A percentile compares a stretch with the other conserved stretches of the same genome.
phyloP scores from a whole-genome alignment of 805 yeast genomes.

The Wickerhamomyces sydowiorum region DNA sequence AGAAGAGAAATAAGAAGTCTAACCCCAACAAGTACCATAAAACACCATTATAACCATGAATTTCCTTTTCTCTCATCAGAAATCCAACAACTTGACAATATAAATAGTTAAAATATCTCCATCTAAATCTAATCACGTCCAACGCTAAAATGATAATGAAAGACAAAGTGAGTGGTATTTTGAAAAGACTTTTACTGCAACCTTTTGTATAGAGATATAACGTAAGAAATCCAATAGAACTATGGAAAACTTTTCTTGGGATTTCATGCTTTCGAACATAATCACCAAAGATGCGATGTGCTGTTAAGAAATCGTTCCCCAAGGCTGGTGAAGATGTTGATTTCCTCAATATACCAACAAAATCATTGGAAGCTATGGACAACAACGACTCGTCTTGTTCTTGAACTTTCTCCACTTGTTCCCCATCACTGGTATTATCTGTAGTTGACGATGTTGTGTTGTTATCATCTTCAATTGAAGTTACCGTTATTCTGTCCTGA shows the following conservation, averaged over 20 bases:
- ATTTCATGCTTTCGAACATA: slow-evolving; percentile 78
- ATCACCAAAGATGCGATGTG: slow-evolving; percentile 39
- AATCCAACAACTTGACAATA: slow-evolving; percentile 71
- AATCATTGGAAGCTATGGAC: slow-evolving; percentile 4
- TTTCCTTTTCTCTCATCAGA: slow-evolving; percentile 80
- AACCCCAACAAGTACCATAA: slow-evolving; percentile 84
- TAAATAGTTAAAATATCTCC: slow-evolving; percentile 53
- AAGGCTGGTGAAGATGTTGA: slow-evolving; percentile 10
- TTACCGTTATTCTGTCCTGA: neutral
- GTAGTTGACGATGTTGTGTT: neutral
- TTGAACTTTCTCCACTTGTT: neutral
- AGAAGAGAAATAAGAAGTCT: slow-evolving; percentile 58
- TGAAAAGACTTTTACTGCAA: slow-evolving; percentile 47
- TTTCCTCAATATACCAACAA: slow-evolving; percentile 6
- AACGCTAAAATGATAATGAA: slow-evolving; percentile 51
- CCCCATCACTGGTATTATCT: neutral
- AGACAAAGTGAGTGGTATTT: slow-evolving; percentile 49
- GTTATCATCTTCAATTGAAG: neutral
- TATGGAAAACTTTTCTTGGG: slow-evolving; percentile 83
- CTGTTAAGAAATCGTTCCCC: slow-evolving; percentile 24
- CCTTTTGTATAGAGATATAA: slow-evolving; percentile 66
- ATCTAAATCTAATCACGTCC: slow-evolving; percentile 64
- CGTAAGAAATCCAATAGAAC: slow-evolving; percentile 82
- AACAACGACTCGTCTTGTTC: neutral
- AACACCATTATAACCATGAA: slow-evolving; percentile 72